These are phyloP conservation scores for Kodamaea sp. DNA, from an alignment of 1,139 yeast genomes.

Conservation along the genomic window DNA sequence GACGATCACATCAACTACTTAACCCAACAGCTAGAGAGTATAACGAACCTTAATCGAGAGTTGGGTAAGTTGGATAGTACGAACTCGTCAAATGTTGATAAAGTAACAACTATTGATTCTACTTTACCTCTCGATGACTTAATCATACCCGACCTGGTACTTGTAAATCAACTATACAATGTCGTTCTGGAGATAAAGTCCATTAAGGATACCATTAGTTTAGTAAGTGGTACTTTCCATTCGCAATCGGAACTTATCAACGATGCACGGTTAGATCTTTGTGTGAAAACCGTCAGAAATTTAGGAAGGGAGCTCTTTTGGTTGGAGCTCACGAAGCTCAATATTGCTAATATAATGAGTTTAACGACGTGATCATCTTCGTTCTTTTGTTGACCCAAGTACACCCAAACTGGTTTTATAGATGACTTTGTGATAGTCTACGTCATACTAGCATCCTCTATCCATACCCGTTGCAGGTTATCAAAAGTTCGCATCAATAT, in stretches of 20 bases:
- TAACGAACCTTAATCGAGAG: constrained; percentile 28
- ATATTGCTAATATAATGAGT: constrained; percentile 31
- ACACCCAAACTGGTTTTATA: too few species aligned
- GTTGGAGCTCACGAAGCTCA: constrained; percentile 40
- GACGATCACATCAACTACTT: constrained; percentile 37
- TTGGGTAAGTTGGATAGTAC: constrained; percentile 25
- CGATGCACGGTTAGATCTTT: constrained; percentile 46
- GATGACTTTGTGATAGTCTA: too few species aligned
- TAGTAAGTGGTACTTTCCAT: constrained; percentile 55
- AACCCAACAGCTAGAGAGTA: constrained; percentile 27
- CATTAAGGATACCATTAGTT: constrained; percentile 61
- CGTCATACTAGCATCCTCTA: too few species aligned
- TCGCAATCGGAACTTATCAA: constrained; percentile 36
- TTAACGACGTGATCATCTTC: too few species aligned
- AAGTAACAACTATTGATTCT: constrained; percentile 19
- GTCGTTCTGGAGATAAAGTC: constrained; percentile 69
- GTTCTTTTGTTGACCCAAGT: too few species aligned
- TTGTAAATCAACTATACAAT: constrained; percentile 56
- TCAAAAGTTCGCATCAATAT: too few species aligned
- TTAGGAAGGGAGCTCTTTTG: constrained; percentile 78
- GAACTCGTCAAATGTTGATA: constrained; percentile 22
- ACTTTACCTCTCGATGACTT: constrained; percentile 34
- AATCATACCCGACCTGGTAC: constrained; percentile 43
- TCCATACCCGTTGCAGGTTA: too few species aligned
- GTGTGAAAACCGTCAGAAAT: constrained; percentile 58